Evolutionary conservation across 2,329 filamentous ascomycete genomes (phyloP).

Genomic region (Microascus cirrosus): DNA sequence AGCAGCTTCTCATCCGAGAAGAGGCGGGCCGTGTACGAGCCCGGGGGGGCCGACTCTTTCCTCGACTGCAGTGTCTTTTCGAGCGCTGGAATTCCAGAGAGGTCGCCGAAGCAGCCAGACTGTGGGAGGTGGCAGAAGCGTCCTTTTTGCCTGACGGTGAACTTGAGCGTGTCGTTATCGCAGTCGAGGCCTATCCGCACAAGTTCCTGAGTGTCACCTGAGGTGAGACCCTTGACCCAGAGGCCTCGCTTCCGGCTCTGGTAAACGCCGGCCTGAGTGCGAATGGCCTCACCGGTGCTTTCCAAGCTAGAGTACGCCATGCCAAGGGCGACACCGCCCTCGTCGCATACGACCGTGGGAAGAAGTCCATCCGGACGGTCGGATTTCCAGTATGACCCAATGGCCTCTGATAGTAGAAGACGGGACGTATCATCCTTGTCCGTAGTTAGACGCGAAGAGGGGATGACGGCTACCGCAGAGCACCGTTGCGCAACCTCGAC

Average conservation of each 20-base stretch:
- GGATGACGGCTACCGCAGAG: slow-evolving; percentile 60
- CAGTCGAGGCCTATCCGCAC: slow-evolving; percentile 80
- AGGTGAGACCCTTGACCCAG: slow-evolving; percentile 94
- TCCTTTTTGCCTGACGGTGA: slow-evolving; percentile 81
- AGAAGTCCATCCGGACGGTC: slow-evolving; percentile 78
- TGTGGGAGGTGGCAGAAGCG: slow-evolving; percentile 92
- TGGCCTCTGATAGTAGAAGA: slow-evolving; percentile 52
- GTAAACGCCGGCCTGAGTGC: slow-evolving; percentile 73
- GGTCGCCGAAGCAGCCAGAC: slow-evolving; percentile 82
- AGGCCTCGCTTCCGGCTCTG: slow-evolving; percentile 90
- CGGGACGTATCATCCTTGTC: slow-evolving; percentile 48
- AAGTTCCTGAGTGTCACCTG: slow-evolving; percentile 86
- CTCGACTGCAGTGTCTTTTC: slow-evolving; percentile 78
- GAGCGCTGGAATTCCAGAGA: slow-evolving; percentile 69
- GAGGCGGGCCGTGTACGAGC: slow-evolving; percentile 86
- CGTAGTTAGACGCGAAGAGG: slow-evolving; percentile 58
- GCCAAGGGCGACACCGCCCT: slow-evolving; percentile 72
- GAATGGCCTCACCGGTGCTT: slow-evolving; percentile 77
- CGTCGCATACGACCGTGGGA: slow-evolving; percentile 84
- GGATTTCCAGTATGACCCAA: slow-evolving; percentile 65
- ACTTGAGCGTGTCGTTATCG: slow-evolving; percentile 84
- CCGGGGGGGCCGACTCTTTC: slow-evolving; percentile 70
- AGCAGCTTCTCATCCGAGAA: slow-evolving; percentile 88
- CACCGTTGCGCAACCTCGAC: slow-evolving; percentile 35
- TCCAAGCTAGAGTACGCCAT: slow-evolving; percentile 91